Percentiles rank a stretch among this genome's conserved stretches.
Evolutionary conservation across 805 yeast species (phyloP).

Genomic region (Wickerhamomyces chambardii): DNA sequence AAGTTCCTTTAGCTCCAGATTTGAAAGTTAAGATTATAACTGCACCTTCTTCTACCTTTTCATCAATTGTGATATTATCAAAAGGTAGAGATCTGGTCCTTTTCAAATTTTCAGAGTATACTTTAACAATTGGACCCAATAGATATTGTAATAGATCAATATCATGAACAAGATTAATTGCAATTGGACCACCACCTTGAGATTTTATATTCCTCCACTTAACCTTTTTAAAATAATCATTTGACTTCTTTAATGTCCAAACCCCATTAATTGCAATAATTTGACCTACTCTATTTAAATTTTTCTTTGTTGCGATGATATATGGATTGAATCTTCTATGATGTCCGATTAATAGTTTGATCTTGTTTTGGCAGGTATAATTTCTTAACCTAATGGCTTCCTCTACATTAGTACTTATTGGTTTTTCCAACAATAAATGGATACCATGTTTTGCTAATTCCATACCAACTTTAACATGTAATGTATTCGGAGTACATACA

Average conservation of each 20-base stretch:
- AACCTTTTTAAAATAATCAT: background rate
- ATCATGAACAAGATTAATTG: slow-evolving; percentile 12
- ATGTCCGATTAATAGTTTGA: slow-evolving; percentile 11
- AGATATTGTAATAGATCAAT: slow-evolving; percentile 11
- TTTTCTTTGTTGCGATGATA: slow-evolving; percentile 10
- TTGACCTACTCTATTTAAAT: slow-evolving; percentile 7
- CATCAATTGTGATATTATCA: slow-evolving; percentile 3
- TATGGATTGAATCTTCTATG: slow-evolving; percentile 15
- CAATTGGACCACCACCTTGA: slow-evolving; percentile 11
- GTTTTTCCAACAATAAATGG: slow-evolving; percentile 11
- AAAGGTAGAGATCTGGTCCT: slow-evolving; percentile 3
- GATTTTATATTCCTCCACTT: slow-evolving; percentile 7
- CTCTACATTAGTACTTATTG: slow-evolving; percentile 8
- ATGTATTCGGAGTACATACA: slow-evolving; percentile 12
- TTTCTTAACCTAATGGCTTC: slow-evolving; percentile 8
- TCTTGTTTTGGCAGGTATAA: slow-evolving; percentile 2
- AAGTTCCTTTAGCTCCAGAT: slow-evolving; percentile 8
- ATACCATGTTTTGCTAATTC: slow-evolving; percentile 4
- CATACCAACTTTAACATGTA: slow-evolving; percentile 7
- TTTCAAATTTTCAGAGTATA: slow-evolving; percentile 5
- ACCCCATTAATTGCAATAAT: slow-evolving; percentile 12
- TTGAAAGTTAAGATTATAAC: slow-evolving; percentile 8
- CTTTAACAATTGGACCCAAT: slow-evolving; percentile 9
- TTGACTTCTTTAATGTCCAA: slow-evolving; percentile 11
- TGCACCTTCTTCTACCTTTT: slow-evolving; percentile 13